Evolutionary conservation across 2,329 filamentous ascomycete genomes (phyloP).

Genomic region (Aspergillus sp.): DNA sequence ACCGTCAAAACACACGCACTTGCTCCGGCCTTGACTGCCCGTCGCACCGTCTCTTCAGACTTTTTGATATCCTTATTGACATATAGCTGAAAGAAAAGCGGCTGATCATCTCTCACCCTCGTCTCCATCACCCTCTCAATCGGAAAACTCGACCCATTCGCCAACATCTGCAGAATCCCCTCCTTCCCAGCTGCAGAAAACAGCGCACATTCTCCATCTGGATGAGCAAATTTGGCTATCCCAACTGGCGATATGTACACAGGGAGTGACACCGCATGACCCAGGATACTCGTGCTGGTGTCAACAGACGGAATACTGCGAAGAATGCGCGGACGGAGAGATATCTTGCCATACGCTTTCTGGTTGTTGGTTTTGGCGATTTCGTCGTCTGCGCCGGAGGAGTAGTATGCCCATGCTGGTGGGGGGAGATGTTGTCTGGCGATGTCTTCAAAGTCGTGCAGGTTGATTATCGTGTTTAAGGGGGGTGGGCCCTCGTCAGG

Average conservation of each 20-base stretch:
- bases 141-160: slow-evolving; percentile 36
- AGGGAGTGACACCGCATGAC: slow-evolving; percentile 29
- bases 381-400: slow-evolving; percentile 48
- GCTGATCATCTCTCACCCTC: slow-evolving; percentile 13
- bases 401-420: slow-evolving; percentile 40
- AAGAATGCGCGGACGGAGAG: slow-evolving; percentile 44
- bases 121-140: slow-evolving; percentile 34
- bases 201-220: slow-evolving; percentile 40
- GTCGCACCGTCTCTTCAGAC: slow-evolving; percentile 19
- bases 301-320: slow-evolving; percentile 35
- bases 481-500: slow-evolving; percentile 15
- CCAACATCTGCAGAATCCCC: slow-evolving; percentile 32
- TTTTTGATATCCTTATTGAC: slow-evolving; percentile 26
- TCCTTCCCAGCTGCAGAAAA: slow-evolving; percentile 35
- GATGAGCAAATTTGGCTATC: slow-evolving; percentile 41
- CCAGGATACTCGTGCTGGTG: slow-evolving; percentile 30
- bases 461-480: slow-evolving; percentile 29
- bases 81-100: slow-evolving; percentile 35
- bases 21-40: slow-evolving; percentile 22
- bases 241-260: slow-evolving; percentile 40
- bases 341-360: slow-evolving; percentile 40
- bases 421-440: slow-evolving; percentile 24
- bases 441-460: slow-evolving; percentile 34
- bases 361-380: slow-evolving; percentile 42
- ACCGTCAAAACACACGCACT: slow-evolving; percentile 30